These are phyloP conservation scores for Thyridium curvatum DNA, from an alignment of 2,329 filamentous ascomycete genomes.

Conservation along the genomic window DNA sequence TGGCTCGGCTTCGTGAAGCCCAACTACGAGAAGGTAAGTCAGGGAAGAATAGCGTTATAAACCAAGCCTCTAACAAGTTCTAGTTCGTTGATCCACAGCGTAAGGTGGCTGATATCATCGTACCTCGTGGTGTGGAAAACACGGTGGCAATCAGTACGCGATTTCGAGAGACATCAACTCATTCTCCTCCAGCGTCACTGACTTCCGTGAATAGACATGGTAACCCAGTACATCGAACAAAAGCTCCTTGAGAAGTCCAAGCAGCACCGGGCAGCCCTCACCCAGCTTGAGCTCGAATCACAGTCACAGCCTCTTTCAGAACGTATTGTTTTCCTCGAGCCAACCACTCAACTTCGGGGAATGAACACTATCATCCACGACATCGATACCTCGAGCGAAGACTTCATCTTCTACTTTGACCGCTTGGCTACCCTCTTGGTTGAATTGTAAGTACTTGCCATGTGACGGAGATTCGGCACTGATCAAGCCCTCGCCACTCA, in stretches of 20 bases:
- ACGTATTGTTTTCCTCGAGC: constrained; percentile 67
- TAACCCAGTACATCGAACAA: constrained; percentile 85
- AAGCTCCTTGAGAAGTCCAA: constrained; percentile 82
- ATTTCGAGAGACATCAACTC: too few relatives aligned
- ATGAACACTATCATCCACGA: constrained; percentile 91
- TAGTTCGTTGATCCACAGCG: constrained; percentile 86
- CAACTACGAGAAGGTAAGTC: constrained; percentile 71
- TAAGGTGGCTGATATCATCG: constrained; percentile 88
- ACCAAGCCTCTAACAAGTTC: not conserved
- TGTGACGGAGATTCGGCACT: too few relatives aligned
- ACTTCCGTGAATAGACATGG: constrained; percentile 59
- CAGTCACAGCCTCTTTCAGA: constrained; percentile 67
- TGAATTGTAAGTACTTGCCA: constrained; percentile 56
- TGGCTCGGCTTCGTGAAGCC: constrained; percentile 97
- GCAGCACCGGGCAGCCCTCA: constrained; percentile 73
- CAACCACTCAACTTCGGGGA: constrained; percentile 73
- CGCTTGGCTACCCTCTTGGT: constrained; percentile 78
- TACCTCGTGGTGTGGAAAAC: constrained; percentile 92
- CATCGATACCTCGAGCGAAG: constrained; percentile 70
- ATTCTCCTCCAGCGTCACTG: constrained; percentile 2
- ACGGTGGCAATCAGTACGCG: constrained; percentile 73
- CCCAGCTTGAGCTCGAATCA: constrained; percentile 65
- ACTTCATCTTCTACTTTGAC: constrained; percentile 98
- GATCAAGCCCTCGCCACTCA: too few relatives aligned
- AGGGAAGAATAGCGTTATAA: not conserved